phyloP scores from a whole-genome alignment of 495 filamentous ascomycete species.

The Tuber brumale region DNA sequence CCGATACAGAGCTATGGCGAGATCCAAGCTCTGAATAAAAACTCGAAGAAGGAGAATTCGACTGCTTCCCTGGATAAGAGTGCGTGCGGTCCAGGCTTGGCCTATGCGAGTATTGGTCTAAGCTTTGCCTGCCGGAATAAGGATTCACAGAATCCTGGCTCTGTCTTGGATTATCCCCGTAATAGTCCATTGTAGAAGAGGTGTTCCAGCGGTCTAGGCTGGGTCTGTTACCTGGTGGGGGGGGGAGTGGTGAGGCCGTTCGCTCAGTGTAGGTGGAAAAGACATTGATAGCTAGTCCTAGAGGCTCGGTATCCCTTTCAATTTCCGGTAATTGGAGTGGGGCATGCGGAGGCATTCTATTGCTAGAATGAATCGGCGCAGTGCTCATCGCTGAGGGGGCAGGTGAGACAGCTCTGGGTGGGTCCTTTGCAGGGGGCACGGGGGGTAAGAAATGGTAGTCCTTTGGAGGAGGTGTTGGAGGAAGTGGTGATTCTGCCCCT shows the following conservation, averaged over 20 bases:
- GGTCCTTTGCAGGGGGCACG: conserved; percentile 38
- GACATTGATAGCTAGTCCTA: conserved; percentile 38
- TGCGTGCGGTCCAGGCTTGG: conserved; percentile 31
- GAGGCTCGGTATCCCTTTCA: conserved; percentile 39
- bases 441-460: conserved; percentile 38
- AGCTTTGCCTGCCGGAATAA: conserved; percentile 31
- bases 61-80: conserved; percentile 25
- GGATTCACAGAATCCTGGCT: conserved; percentile 28
- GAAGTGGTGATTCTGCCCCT: conserved; percentile 32
- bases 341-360: conserved; percentile 38
- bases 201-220: conserved; percentile 34
- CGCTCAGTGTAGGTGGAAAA: conserved; percentile 26
- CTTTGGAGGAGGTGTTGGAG: conserved; percentile 41
- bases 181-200: conserved; percentile 29
- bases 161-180: conserved; percentile 23
- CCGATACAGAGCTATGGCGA: conserved; percentile 31
- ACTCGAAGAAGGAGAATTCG: conserved; percentile 36
- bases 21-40: conserved; percentile 39
- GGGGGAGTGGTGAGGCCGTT: conserved; percentile 17
- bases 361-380: conserved; percentile 20
- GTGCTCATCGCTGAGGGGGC: conserved; percentile 30
- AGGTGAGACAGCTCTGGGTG: conserved; percentile 35
- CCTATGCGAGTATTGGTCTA: conserved; percentile 37
- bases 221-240: conserved; percentile 18
- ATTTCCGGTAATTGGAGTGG: conserved; percentile 39